A percentile compares a stretch with the other conserved stretches of the same genome.
Evolutionary conservation across 306 rosid genomes (phyloP).

Genomic region (Psophocarpus tetragonolobus): DNA sequence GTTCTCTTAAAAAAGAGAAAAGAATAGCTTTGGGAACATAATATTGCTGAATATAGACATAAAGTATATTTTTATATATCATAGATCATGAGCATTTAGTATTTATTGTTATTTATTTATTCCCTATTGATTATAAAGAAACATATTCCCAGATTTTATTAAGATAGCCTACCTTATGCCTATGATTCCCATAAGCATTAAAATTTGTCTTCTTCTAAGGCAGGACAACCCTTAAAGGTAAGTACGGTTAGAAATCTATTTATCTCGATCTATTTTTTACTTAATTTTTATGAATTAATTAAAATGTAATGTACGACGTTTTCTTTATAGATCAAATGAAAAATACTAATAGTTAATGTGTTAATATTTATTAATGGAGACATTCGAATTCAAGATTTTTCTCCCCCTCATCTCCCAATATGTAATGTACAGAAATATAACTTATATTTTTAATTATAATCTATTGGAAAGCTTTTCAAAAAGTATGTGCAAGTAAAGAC

Average conservation of each 20-base stretch:
- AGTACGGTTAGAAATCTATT: background rate
- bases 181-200: conserved; percentile 26
- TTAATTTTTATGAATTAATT: background rate
- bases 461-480: too few species aligned
- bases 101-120: background rate
- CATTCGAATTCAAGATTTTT: too few species aligned
- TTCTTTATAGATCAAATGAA: too few species aligned
- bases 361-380: too few species aligned
- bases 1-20: background rate
- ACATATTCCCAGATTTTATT: conserved; percentile 20
- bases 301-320: background rate
- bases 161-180: background rate
- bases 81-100: background rate
- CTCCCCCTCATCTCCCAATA: too few species aligned
- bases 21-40: background rate
- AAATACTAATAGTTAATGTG: too few species aligned
- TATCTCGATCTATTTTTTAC: background rate
- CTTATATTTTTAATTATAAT: too few species aligned
- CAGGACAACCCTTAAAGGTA: conserved; percentile 1
- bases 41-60: background rate
- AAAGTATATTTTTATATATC: background rate
- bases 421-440: too few species aligned
- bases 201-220: background rate
- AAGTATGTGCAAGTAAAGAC: too few species aligned
- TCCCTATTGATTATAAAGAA: conserved; percentile 4